Evolutionary conservation across 2,329 filamentous ascomycete genomes (phyloP).

Genomic region (Sporothrix inflata): DNA sequence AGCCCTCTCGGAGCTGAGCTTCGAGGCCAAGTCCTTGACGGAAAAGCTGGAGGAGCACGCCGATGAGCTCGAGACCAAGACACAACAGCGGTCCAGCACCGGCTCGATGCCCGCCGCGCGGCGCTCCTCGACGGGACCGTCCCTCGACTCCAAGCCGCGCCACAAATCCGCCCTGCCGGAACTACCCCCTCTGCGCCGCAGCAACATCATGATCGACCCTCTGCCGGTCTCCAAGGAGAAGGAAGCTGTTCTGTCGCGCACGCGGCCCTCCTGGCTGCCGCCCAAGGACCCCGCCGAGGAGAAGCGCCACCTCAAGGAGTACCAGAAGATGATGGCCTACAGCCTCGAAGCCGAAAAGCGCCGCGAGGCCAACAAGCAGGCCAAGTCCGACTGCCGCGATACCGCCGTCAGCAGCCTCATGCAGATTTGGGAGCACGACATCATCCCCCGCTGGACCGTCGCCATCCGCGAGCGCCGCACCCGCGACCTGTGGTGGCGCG

Average conservation of each 20-base stretch:
- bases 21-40: slow-evolving; percentile 74
- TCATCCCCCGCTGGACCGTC: slow-evolving; percentile 74
- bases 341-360: slow-evolving; percentile 64
- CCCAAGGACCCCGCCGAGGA: slow-evolving; percentile 91
- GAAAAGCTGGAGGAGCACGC: slow-evolving; percentile 81
- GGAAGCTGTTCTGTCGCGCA: slow-evolving; percentile 78
- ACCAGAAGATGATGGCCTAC: slow-evolving; percentile 77
- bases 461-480: slow-evolving; percentile 71
- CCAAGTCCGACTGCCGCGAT: slow-evolving; percentile 58
- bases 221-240: slow-evolving; percentile 85
- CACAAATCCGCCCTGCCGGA: slow-evolving; percentile 70
- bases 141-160: slow-evolving; percentile 53
- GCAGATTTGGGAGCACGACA: slow-evolving; percentile 73
- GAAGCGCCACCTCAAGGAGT: slow-evolving; percentile 81
- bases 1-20: slow-evolving; percentile 68
- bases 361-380: slow-evolving; percentile 57
- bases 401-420: slow-evolving; percentile 58
- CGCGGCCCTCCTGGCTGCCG: slow-evolving; percentile 80
- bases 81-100: slow-evolving; percentile 42
- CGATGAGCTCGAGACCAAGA: slow-evolving; percentile 60
- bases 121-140: slow-evolving; percentile 37
- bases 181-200: slow-evolving; percentile 69
- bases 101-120: slow-evolving; percentile 44
- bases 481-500: slow-evolving; percentile 81
- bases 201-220: slow-evolving; percentile 82